phyloP scores from a whole-genome alignment of 805 yeast genomes.

The Metahyphopichia silvanorum region DNA sequence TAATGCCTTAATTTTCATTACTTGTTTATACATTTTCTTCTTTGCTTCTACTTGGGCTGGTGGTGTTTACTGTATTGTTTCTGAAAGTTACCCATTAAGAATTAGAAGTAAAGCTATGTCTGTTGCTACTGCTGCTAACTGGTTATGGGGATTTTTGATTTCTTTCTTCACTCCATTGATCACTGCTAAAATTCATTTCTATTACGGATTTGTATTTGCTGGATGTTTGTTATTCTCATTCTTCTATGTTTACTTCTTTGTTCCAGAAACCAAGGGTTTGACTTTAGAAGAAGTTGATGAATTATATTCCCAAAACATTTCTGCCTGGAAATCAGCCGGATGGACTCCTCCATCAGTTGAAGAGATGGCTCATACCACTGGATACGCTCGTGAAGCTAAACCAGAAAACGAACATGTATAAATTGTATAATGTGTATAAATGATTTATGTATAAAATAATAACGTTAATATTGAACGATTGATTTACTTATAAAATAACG shows the following conservation, averaged over 20 bases:
- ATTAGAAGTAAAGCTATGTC: slow-evolving; percentile 62
- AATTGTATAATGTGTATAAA: too few species aligned
- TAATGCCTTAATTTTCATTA: slow-evolving; percentile 56
- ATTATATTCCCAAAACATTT: slow-evolving; percentile 45
- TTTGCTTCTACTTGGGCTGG: slow-evolving; percentile 78
- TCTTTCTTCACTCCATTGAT: slow-evolving; percentile 67
- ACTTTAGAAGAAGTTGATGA: slow-evolving; percentile 80
- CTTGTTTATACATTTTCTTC: slow-evolving; percentile 61
- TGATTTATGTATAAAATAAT: too few species aligned
- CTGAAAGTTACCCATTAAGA: slow-evolving; percentile 67
- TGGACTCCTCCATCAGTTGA: slow-evolving; percentile 50
- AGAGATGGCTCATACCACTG: slow-evolving; percentile 34
- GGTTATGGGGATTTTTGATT: slow-evolving; percentile 61
- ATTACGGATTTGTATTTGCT: slow-evolving; percentile 62
- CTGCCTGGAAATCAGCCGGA: slow-evolving; percentile 38
- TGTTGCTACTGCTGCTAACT: slow-evolving; percentile 60
- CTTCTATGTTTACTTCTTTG: slow-evolving; percentile 68
- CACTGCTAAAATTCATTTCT: slow-evolving; percentile 56
- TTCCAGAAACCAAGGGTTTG: slow-evolving; percentile 78
- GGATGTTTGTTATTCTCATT: slow-evolving; percentile 61
- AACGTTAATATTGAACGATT: too few species aligned
- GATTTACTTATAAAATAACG: too few species aligned
- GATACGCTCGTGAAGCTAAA: slow-evolving; percentile 35
- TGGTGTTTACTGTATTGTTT: slow-evolving; percentile 59
- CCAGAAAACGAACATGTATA: slow-evolving; percentile 25